phyloP scores from a whole-genome alignment of 208 protist genomes.

The Naegleria gruberi region DNA sequence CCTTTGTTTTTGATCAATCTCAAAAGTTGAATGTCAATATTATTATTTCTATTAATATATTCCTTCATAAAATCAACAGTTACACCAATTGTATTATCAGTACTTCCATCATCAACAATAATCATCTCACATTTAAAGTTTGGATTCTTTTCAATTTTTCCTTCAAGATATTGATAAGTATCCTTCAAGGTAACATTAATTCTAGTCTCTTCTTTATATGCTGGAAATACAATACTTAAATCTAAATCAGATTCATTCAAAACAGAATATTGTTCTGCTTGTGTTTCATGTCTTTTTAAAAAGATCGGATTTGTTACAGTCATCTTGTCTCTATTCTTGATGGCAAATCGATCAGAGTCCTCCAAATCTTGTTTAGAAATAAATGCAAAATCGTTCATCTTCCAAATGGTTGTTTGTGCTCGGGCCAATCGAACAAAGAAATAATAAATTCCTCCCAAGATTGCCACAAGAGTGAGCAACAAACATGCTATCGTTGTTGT shows the following conservation, averaged over 20 bases:
- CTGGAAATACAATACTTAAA: conserved; percentile 50
- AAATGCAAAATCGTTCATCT: background rate
- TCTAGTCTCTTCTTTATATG: conserved; percentile 53
- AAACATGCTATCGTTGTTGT: too few species aligned
- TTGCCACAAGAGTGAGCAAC: too few species aligned
- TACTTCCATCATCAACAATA: conserved; percentile 52
- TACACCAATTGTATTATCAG: conserved; percentile 42
- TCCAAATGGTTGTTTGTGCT: background rate
- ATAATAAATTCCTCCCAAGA: too few species aligned
- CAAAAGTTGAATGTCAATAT: conserved; percentile 38
- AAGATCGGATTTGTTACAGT: background rate
- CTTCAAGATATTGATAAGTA: conserved; percentile 40
- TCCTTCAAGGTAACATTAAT: conserved; percentile 42
- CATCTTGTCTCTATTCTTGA: background rate
- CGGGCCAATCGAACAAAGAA: background rate
- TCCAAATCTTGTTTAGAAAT: background rate
- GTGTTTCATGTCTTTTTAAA: background rate
- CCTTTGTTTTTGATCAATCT: conserved; percentile 48
- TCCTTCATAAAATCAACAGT: conserved; percentile 31
- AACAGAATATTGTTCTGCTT: conserved; percentile 2
- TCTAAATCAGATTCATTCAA: conserved; percentile 5
- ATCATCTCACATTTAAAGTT: conserved; percentile 54
- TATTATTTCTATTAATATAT: conserved; percentile 15
- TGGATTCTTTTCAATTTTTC: conserved; percentile 32
- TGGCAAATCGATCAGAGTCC: background rate